A percentile compares a stretch with the other conserved stretches of the same genome.
Conservation (phyloP, 495 filamentous ascomycete species). For the Clavariopsis aquatica region DNA sequence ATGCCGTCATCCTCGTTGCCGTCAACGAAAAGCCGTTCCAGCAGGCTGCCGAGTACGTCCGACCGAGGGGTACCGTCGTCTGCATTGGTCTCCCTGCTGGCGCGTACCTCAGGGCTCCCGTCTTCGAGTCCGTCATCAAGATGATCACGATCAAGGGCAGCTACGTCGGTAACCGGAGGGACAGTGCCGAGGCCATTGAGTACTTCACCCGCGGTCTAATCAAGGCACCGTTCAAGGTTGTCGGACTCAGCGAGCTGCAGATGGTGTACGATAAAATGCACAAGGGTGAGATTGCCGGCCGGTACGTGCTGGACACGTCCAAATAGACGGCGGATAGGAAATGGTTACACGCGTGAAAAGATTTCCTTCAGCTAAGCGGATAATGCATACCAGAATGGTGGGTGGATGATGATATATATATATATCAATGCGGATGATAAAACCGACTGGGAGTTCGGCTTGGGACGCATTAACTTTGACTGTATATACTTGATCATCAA, state of each 20-base stretch:
- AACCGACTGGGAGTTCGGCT: no score
- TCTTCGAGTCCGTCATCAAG: constrained; percentile 79
- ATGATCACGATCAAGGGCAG: constrained; percentile 93
- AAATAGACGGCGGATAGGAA: constrained; percentile 44
- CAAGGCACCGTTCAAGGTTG: constrained; percentile 81
- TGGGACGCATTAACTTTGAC: no score
- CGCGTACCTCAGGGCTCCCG: constrained; percentile 76
- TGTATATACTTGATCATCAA: no score
- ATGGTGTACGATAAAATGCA: constrained; percentile 63
- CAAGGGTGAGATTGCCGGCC: constrained; percentile 73
- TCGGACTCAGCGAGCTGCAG: constrained; percentile 73
- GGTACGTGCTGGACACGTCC: constrained; percentile 79
- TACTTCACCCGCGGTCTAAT: constrained; percentile 83
- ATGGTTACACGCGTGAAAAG: no score
- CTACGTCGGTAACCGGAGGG: constrained; percentile 88
- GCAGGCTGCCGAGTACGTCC: constrained; percentile 83
- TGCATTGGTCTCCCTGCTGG: constrained; percentile 82
- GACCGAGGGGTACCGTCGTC: constrained; percentile 74
- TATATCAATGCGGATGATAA: no score
- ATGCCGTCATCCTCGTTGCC: constrained; percentile 84
- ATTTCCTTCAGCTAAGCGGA: no score
- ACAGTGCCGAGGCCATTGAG: constrained; percentile 81
- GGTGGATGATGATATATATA: no score
- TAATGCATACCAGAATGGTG: no score
- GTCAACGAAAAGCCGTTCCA: constrained; percentile 90